Percentiles rank a stretch among this genome's conserved stretches.
phyloP scores from a whole-genome alignment of 2,329 filamentous ascomycete species.

The Claviceps sp. region DNA sequence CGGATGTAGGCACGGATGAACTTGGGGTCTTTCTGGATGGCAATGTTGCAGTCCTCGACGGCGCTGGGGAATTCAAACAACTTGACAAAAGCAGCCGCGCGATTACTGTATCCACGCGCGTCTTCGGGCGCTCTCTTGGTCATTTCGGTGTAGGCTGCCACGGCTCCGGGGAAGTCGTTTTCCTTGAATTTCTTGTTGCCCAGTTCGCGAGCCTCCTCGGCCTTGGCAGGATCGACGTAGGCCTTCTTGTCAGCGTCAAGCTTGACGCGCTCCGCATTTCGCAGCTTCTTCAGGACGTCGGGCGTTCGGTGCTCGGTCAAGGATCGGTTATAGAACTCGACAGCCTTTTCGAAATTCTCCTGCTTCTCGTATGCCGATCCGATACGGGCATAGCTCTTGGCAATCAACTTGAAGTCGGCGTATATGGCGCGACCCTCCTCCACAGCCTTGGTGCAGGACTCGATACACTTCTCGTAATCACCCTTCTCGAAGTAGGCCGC shows the following conservation, averaged over 20 bases:
- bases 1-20: slow-evolving; percentile 95
- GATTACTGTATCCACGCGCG: slow-evolving; percentile 91
- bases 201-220: slow-evolving; percentile 86
- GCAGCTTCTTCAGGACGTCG: slow-evolving; percentile 85
- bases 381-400: slow-evolving; percentile 95
- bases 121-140: slow-evolving; percentile 89
- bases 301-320: slow-evolving; percentile 94
- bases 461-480: slow-evolving; percentile 77
- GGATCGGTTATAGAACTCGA: slow-evolving; percentile 85
- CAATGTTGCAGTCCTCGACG: slow-evolving; percentile 80
- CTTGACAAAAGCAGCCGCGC: slow-evolving; percentile 92
- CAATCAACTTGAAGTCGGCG: slow-evolving; percentile 95
- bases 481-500: slow-evolving; percentile 95
- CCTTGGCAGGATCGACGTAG: slow-evolving; percentile 83
- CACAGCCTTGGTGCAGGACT: slow-evolving; percentile 75
- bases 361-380: slow-evolving; percentile 87
- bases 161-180: slow-evolving; percentile 85
- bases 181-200: slow-evolving; percentile 98
- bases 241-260: slow-evolving; percentile 59
- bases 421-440: slow-evolving; percentile 80
- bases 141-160: slow-evolving; percentile 93
- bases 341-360: slow-evolving; percentile 64
- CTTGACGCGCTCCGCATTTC: slow-evolving; percentile 78
- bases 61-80: slow-evolving; percentile 90
- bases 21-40: slow-evolving; percentile 78